Conservation (phyloP, 306 rosid genomes). For the Luffa acutangula region DNA sequence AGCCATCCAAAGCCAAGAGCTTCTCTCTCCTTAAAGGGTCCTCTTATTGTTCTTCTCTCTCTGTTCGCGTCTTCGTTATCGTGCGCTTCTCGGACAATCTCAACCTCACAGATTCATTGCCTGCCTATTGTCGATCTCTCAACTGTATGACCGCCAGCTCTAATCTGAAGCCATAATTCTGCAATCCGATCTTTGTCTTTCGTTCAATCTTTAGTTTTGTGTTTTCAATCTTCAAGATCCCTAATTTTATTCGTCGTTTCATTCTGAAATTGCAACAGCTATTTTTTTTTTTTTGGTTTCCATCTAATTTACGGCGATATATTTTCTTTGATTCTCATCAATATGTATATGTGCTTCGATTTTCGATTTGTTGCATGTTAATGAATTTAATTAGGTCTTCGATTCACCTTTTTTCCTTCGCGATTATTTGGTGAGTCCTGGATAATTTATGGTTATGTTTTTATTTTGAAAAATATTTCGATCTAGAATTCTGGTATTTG, state of each 20-base stretch:
- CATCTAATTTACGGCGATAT: background rate
- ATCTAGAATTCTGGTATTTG: background rate
- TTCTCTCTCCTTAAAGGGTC: conserved; percentile 29
- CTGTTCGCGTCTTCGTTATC: conserved; percentile 30
- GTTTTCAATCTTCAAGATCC: conserved; percentile 40
- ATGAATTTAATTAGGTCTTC: conserved; percentile 19
- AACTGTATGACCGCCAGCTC: conserved; percentile 49
- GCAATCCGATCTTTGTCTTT: conserved; percentile 2
- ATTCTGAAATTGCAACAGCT: background rate
- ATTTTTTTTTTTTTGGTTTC: background rate
- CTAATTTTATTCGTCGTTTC: conserved; percentile 14
- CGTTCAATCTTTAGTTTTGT: background rate
- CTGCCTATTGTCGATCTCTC: conserved; percentile 39
- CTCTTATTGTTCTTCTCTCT: conserved; percentile 33
- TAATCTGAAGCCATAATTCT: conserved; percentile 21
- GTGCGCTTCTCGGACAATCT: conserved; percentile 57
- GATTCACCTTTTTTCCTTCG: conserved; percentile 9
- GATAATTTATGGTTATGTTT: background rate
- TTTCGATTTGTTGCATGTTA: conserved; percentile 20
- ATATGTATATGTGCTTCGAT: conserved; percentile 13
- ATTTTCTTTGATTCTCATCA: conserved; percentile 5
- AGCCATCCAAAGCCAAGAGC: conserved; percentile 42
- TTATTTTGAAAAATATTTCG: background rate
- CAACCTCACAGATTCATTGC: conserved; percentile 45
- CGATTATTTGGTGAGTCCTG: background rate